A percentile compares a stretch with the other conserved stretches of the same genome.
Conservation (phyloP, 257 asterid genomes). For the Fraxinus cuspidata region DNA sequence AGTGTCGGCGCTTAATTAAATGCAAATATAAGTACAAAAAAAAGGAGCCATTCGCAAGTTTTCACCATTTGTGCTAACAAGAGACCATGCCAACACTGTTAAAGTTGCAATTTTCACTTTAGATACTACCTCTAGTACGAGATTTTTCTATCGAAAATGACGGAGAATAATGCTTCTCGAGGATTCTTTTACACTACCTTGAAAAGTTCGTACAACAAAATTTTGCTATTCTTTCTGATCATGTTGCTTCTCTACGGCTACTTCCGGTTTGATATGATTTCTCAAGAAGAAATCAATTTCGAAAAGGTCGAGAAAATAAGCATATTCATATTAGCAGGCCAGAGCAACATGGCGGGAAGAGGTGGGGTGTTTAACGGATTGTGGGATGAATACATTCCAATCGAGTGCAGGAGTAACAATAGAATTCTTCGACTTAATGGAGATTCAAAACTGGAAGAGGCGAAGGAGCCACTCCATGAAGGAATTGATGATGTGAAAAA, state of each 20-base stretch:
- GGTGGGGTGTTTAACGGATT: constrained; percentile 30
- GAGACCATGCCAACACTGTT: neutral
- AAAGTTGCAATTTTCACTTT: no score
- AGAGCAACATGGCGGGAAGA: constrained; percentile 54
- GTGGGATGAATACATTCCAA: constrained; percentile 36
- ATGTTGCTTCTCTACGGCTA: neutral
- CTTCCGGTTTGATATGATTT: neutral
- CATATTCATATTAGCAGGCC: constrained; percentile 46
- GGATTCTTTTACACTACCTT: neutral
- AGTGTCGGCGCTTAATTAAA: neutral
- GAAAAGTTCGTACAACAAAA: neutral
- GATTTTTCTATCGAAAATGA: neutral
- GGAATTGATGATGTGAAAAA: constrained; percentile 33
- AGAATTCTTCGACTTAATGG: constrained; percentile 28
- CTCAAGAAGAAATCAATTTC: neutral
- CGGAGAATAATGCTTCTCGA: neutral
- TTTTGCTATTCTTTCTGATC: neutral
- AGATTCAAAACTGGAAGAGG: constrained; percentile 32
- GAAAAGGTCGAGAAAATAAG: neutral
- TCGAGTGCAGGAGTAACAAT: constrained; percentile 22
- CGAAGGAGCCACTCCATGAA: constrained; percentile 44
- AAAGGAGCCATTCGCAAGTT: neutral
- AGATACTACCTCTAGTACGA: neutral
- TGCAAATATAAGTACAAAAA: neutral
- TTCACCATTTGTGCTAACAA: no score